A percentile compares a stretch with the other conserved stretches of the same genome.
phyloP scores from a whole-genome alignment of 192 early-diverging fungal genomes.

The Coemansia sp. region DNA sequence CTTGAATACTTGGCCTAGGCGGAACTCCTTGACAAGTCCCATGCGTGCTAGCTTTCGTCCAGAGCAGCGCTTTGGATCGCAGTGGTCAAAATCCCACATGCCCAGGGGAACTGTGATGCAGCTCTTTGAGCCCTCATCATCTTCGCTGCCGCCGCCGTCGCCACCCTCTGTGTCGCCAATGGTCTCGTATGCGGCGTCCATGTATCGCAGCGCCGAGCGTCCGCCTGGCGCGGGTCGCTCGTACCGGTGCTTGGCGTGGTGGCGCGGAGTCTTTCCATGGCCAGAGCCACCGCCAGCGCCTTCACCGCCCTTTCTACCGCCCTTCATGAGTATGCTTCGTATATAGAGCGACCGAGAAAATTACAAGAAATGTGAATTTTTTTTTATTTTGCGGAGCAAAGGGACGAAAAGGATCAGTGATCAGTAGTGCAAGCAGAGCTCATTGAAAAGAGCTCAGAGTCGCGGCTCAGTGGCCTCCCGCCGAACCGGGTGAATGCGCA shows the following conservation, averaged over 20 bases:
- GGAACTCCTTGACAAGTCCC: conserved; percentile 75
- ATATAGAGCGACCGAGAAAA: background rate
- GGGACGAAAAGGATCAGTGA: background rate
- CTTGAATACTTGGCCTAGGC: conserved; percentile 80
- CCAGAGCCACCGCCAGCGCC: background rate
- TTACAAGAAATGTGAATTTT: background rate
- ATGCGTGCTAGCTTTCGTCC: conserved; percentile 85
- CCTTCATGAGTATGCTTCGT: conserved; percentile 11
- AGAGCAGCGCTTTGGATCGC: conserved; percentile 97
- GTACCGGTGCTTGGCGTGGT: conserved; percentile 26
- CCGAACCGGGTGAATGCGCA: background rate
- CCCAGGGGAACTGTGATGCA: conserved; percentile 60
- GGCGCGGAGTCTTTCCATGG: conserved; percentile 24
- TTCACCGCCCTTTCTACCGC: conserved; percentile 28
- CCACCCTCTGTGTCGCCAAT: conserved; percentile 2
- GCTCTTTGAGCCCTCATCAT: background rate
- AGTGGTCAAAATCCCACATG: conserved; percentile 99
- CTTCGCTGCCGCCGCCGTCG: background rate
- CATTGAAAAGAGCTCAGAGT: background rate
- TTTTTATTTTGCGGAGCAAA: background rate
- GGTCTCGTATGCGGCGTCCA: background rate
- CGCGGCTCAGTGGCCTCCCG: background rate
- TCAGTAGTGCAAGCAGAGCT: too few species aligned
- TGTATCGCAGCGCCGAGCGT: conserved; percentile 11
- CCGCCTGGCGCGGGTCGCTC: conserved; percentile 14